A percentile compares a stretch with the other conserved stretches of the same genome.
phyloP scores from a whole-genome alignment of 78 protist genomes.

The slime mould (Dictyostelium discoideum) region DNA sequence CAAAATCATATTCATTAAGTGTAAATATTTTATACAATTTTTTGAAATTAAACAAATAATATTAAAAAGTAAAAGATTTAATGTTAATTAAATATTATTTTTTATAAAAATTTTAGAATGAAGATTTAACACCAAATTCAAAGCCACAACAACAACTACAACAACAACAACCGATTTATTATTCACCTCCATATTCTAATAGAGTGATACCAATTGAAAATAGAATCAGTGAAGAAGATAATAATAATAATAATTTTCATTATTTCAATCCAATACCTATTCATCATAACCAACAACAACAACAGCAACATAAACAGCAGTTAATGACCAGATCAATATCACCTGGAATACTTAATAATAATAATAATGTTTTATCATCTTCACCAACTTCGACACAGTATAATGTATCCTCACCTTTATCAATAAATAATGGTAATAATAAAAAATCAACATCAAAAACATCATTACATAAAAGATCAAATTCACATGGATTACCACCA shows the following conservation, averaged over 20 bases:
- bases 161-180: constrained; percentile 4
- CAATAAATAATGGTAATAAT: neutral
- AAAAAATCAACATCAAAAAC: neutral
- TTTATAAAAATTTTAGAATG: neutral
- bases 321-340: neutral
- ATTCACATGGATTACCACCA: constrained; percentile 59
- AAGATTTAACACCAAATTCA: neutral
- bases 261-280: neutral
- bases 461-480: constrained; percentile 58
- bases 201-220: constrained; percentile 18
- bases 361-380: neutral
- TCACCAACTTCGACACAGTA: neutral
- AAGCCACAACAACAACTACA: constrained; percentile 16
- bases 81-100: neutral
- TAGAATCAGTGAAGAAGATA: constrained; percentile 13
- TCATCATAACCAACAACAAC: constrained; percentile 30
- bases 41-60: neutral
- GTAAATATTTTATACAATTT: neutral
- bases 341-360: neutral
- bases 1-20: constrained; percentile 8
- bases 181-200: constrained; percentile 24
- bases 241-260: neutral
- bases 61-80: neutral
- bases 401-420: neutral
- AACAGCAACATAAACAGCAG: neutral